These are phyloP conservation scores for Gymnopus androsaceus DNA, from an alignment of 1,284 basidiomycete species.

Conservation along the genomic window DNA sequence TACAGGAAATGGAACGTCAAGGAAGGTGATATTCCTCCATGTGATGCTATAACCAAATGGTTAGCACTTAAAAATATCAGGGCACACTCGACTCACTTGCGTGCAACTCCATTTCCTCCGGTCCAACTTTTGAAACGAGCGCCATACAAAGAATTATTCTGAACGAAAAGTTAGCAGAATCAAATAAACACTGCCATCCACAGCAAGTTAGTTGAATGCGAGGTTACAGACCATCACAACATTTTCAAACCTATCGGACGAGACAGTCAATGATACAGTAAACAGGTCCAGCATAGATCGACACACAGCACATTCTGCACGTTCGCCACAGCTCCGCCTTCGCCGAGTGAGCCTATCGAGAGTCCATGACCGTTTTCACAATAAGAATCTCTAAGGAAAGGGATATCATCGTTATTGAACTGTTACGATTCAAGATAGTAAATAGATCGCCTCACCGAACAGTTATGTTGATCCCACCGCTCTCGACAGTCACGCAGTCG, in stretches of 20 bases:
- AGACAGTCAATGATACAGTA: background rate
- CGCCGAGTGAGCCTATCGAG: constrained; percentile 61
- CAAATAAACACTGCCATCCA: background rate
- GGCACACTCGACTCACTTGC: constrained; percentile 45
- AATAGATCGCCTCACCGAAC: constrained; percentile 41
- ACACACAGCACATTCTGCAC: constrained; percentile 58
- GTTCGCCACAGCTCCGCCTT: constrained; percentile 49
- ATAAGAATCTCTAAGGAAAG: constrained; percentile 41
- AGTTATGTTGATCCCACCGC: constrained; percentile 56
- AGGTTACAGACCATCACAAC: constrained; percentile 47
- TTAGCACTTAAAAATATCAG: background rate
- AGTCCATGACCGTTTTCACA: constrained; percentile 64
- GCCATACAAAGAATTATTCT: constrained; percentile 56
- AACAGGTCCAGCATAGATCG: background rate
- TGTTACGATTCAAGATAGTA: background rate
- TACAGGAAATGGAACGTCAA: constrained; percentile 57
- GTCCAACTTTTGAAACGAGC: constrained; percentile 73
- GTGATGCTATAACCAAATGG: constrained; percentile 43
- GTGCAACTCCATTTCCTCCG: constrained; percentile 58
- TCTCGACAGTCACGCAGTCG: constrained; percentile 61
- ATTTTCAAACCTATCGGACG: constrained; percentile 50
- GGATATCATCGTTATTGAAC: background rate
- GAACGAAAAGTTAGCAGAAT: background rate
- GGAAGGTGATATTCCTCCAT: constrained; percentile 57
- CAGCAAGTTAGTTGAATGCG: background rate